Evolutionary conservation across 345 rosid species (phyloP).

Genomic region (Eucalyptus curtisii): DNA sequence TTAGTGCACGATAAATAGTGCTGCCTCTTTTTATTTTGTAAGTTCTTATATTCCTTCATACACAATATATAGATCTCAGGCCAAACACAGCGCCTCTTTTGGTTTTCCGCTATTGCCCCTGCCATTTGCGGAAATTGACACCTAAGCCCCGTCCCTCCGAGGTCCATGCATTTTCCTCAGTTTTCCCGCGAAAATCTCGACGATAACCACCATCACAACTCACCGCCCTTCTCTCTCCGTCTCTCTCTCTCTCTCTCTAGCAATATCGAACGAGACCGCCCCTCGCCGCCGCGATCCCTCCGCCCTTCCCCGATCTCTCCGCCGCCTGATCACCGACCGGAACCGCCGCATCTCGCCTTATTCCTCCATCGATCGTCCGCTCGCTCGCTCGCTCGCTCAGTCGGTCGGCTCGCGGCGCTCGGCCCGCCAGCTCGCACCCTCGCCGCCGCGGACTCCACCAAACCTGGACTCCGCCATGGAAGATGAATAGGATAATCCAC

Average conservation of each 20-base stretch:
- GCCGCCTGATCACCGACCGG: background rate
- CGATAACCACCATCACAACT: background rate
- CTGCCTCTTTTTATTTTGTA: background rate
- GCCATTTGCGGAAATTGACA: background rate
- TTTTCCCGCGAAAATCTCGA: slow-evolving; percentile 13
- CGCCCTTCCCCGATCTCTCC: background rate
- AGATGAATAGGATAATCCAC: slow-evolving; percentile 11
- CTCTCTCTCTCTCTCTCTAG: background rate
- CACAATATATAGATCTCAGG: background rate
- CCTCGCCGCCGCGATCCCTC: background rate
- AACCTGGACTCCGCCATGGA: slow-evolving; percentile 5
- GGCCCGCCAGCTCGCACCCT: background rate
- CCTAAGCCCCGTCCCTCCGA: background rate
- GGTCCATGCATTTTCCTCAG: slow-evolving; percentile 2
- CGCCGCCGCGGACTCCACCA: background rate
- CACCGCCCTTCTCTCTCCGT: background rate
- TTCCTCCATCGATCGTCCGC: too few relatives aligned
- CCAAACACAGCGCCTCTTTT: background rate
- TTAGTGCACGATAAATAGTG: background rate
- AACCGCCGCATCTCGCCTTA: background rate
- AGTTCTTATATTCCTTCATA: background rate
- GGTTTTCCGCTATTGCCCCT: background rate
- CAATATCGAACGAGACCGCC: background rate
- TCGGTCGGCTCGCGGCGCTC: background rate
- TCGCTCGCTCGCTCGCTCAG: background rate